phyloP scores from a whole-genome alignment of 2,329 filamentous ascomycete genomes.

The Trichoderma asperellum region DNA sequence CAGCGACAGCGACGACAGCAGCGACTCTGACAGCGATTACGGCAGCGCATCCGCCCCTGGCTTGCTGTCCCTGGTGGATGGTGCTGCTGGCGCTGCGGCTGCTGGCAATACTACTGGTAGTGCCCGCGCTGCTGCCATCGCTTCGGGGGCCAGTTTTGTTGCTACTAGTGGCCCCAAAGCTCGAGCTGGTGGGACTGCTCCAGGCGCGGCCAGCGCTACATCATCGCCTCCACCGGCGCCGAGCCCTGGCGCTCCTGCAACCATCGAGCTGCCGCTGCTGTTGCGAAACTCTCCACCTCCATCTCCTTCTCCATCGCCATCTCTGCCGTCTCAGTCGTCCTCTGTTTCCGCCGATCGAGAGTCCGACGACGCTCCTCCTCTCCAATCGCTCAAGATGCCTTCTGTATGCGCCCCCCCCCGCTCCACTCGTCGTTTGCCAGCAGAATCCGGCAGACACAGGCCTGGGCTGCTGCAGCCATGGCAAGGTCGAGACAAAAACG shows the following conservation, averaged over 20 bases:
- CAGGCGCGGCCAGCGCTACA: slow-evolving; percentile 37
- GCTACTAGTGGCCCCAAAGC: background rate
- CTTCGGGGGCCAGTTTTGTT: slow-evolving; percentile 19
- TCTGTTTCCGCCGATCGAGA: slow-evolving; percentile 32
- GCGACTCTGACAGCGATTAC: slow-evolving; percentile 15
- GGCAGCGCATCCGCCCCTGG: slow-evolving; percentile 9
- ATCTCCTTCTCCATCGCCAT: slow-evolving; percentile 42
- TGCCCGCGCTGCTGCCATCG: background rate
- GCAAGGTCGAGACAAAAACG: slow-evolving; percentile 1
- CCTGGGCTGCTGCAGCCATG: slow-evolving; percentile 30
- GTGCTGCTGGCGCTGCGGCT: background rate
- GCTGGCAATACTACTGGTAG: background rate
- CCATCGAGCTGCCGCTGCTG: slow-evolving; percentile 45
- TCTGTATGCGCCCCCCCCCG: slow-evolving; percentile 52
- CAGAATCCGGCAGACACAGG: background rate
- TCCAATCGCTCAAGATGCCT: slow-evolving; percentile 55
- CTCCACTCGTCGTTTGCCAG: slow-evolving; percentile 23
- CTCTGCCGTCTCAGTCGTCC: slow-evolving; percentile 39
- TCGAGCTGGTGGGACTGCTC: background rate
- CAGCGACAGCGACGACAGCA: slow-evolving; percentile 10
- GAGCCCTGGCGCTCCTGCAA: slow-evolving; percentile 31
- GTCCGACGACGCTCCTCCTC: slow-evolving; percentile 36
- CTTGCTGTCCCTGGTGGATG: background rate
- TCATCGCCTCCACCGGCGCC: slow-evolving; percentile 40
- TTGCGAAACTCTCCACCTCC: slow-evolving; percentile 46